These are phyloP conservation scores for Pezicula neosporulosa DNA, from an alignment of 2,329 filamentous ascomycete species.

Conservation along the genomic window DNA sequence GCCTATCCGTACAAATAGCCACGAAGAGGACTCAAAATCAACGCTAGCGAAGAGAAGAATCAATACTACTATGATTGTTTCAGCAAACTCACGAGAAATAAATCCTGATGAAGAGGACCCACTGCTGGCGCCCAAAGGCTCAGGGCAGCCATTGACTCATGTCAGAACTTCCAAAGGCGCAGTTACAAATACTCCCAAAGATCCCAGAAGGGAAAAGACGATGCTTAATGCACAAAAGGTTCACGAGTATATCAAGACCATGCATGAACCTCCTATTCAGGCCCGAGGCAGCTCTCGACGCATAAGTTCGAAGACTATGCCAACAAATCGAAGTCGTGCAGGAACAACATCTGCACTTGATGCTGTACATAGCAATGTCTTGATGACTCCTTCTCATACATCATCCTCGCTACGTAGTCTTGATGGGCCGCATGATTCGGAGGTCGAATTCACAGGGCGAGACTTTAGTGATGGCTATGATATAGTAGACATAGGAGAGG, in stretches of 20 bases:
- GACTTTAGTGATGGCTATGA: background rate
- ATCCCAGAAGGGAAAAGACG: too few relatives aligned
- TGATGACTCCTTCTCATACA: background rate
- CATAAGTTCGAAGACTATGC: background rate
- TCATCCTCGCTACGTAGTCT: constrained; percentile 1
- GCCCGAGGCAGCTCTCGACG: constrained; percentile 1
- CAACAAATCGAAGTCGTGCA: background rate
- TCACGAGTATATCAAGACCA: constrained; percentile 4
- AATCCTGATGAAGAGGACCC: too few relatives aligned
- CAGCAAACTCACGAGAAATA: background rate
- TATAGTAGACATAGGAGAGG: background rate
- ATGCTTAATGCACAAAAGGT: constrained; percentile 2
- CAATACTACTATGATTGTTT: background rate
- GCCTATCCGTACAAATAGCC: background rate
- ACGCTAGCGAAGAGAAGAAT: background rate
- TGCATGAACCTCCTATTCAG: constrained; percentile 12
- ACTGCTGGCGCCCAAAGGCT: too few relatives aligned
- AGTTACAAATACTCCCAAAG: too few relatives aligned
- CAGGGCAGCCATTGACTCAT: too few relatives aligned
- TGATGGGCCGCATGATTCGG: background rate
- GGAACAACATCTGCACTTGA: background rate
- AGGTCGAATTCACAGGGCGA: background rate
- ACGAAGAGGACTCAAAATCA: background rate
- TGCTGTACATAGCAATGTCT: background rate
- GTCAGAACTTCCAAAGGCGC: too few relatives aligned